A percentile compares a stretch with the other conserved stretches of the same genome.
Conservation (phyloP, 495 filamentous ascomycete genomes). For the Immersiella caudata region DNA sequence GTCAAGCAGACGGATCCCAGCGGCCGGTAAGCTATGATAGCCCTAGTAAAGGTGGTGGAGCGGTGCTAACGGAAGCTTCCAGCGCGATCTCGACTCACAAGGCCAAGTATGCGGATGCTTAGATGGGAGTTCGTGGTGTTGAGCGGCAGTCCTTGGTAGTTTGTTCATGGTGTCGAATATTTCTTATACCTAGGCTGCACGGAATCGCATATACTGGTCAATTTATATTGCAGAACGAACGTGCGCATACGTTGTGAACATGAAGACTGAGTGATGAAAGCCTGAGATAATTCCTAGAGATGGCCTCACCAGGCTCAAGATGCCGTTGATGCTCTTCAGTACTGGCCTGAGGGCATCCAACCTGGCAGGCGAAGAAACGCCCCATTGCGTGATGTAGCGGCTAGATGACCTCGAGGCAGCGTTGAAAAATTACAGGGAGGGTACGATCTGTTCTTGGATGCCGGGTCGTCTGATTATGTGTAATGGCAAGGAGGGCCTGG, state of each 20-base stretch:
- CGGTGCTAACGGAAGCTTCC: constrained; percentile 22
- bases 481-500: not conserved
- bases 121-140: constrained; percentile 4
- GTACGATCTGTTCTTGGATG: not conserved
- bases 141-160: not conserved
- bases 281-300: too few species aligned
- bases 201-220: not conserved
- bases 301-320: too few species aligned
- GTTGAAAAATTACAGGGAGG: not conserved
- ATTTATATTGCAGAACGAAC: not conserved
- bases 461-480: not conserved
- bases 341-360: too few species aligned
- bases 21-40: constrained; percentile 67
- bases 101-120: constrained; percentile 62
- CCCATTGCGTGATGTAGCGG: not conserved
- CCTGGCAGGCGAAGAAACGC: too few species aligned
- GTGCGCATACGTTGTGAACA: not conserved
- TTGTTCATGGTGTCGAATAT: not conserved
- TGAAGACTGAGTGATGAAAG: too few species aligned
- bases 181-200: not conserved
- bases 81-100: constrained; percentile 73
- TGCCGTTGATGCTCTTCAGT: too few species aligned
- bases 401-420: not conserved
- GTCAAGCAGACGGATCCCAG: constrained; percentile 93
- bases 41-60: not conserved